Conservation (phyloP, 495 filamentous ascomycete genomes). For the Daldinia grandis region DNA sequence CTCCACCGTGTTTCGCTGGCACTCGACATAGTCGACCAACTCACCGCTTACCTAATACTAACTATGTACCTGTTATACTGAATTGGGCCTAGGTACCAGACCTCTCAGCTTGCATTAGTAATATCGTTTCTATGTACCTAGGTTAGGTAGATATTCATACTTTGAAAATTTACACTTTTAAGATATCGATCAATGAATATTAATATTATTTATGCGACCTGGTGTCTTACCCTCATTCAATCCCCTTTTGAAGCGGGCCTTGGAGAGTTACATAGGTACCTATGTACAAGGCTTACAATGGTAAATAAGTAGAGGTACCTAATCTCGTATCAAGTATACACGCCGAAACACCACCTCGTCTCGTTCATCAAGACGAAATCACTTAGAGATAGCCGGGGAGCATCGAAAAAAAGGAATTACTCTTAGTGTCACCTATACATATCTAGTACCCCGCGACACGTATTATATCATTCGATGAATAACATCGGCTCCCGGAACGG, state of each 20-base stretch:
- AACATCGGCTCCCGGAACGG: constrained; percentile 9
- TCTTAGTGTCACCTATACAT: constrained; percentile 10
- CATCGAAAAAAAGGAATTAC: constrained; percentile 19
- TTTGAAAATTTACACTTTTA: too few relatives aligned
- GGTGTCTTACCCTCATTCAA: too few relatives aligned
- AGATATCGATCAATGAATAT: too few relatives aligned
- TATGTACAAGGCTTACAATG: too few relatives aligned
- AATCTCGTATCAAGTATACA: neutral
- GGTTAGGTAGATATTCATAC: too few relatives aligned
- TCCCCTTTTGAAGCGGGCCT: too few relatives aligned
- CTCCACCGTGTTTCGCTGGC: too few relatives aligned
- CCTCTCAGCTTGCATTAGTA: neutral
- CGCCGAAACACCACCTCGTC: neutral
- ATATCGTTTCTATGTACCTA: neutral
- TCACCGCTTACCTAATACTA: neutral
- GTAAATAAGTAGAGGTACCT: too few relatives aligned
- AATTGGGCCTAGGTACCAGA: neutral
- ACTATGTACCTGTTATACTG: too few relatives aligned
- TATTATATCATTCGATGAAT: constrained; percentile 23
- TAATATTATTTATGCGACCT: too few relatives aligned
- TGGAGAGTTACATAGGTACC: too few relatives aligned
- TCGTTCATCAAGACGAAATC: neutral
- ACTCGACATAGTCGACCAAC: too few relatives aligned
- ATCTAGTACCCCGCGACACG: constrained; percentile 24
- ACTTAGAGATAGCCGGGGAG: neutral